Evolutionary conservation across 768 basidiomycete genomes (phyloP), one percentile per base, ranked within the genome.

Genomic region (Lactarius pseudohatsudake): DNA sequence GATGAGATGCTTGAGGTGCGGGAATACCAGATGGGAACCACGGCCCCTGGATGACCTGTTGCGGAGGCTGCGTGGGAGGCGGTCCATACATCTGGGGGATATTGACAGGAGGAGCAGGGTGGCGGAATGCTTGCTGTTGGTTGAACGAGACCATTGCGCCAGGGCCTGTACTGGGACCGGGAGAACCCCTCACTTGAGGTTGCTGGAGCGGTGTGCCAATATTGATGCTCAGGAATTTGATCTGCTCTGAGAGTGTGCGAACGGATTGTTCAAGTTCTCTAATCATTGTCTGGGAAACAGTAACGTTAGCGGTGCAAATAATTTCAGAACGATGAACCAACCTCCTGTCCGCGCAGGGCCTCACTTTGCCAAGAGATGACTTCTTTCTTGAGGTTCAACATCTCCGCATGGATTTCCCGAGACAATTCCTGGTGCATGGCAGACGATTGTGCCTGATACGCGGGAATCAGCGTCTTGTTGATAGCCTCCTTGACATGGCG

Each of bases 231-330:
- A 92, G 76, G 78, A 86, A 91, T 74, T 92, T 93, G 72, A 94
- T 85, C 74, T 94, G 92, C 59, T 94, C 92, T 36, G 89, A 83
- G 63, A 94, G 79, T 28, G 84, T 72, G 61, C 91, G 82, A 62
- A 94, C 87, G 7, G 85, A 86, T 71, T 87, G 88, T 76, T 94
- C 92, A 64, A 94, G 82, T 50, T 94, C 91, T 67, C 91, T 84
- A 64, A 94, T 90, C 30, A 89, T 79, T 34, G 85, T 79, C 92
- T 93, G 65, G 71, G 53, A 45, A 28, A 57, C 38, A 38, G 18
- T 54, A 18, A 57, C 8, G 16, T 59, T 16, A 71, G 28, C 68
- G 67, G 18, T 61, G 63, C 70, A 53, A 71, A 41, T 53, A 16
- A 30, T 22, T 8, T 15, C 58, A 10, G 38, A 38, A 40, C 10